Percentiles rank a stretch among this genome's conserved stretches.
phyloP scores from a whole-genome alignment of 208 protist genomes.

The Sergeia podlipaevii region DNA sequence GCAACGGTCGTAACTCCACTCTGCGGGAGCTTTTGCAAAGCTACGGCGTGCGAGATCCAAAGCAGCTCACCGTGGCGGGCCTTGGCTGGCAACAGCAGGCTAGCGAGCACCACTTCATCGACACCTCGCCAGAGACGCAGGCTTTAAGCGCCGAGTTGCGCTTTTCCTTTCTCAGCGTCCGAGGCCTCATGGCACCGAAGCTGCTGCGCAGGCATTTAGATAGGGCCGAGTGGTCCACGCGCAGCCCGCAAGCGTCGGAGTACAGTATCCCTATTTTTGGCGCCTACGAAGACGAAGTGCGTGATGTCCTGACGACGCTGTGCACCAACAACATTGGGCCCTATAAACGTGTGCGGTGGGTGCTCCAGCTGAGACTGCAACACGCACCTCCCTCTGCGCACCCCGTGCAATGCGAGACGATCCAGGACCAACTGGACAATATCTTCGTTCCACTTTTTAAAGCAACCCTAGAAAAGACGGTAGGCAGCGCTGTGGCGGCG shows the following conservation, averaged over 20 bases:
- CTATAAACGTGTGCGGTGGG: slow-evolving; percentile 90
- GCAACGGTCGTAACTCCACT: slow-evolving; percentile 57
- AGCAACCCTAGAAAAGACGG: slow-evolving; percentile 76
- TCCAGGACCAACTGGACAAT: slow-evolving; percentile 95
- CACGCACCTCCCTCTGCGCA: slow-evolving; percentile 32
- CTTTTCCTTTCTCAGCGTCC: slow-evolving; percentile 68
- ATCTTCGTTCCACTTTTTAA: slow-evolving; percentile 98
- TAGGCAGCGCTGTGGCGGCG: slow-evolving; percentile 80
- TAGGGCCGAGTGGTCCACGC: slow-evolving; percentile 37
- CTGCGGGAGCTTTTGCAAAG: slow-evolving; percentile 66
- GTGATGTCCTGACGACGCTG: slow-evolving; percentile 57
- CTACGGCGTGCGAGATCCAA: slow-evolving; percentile 54
- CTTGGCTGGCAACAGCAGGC: slow-evolving; percentile 78
- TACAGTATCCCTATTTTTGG: slow-evolving; percentile 82
- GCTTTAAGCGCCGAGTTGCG: slow-evolving; percentile 74
- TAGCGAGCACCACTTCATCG: too few relatives aligned
- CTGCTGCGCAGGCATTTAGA: slow-evolving; percentile 55
- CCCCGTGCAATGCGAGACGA: slow-evolving; percentile 54
- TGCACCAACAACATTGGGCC: slow-evolving; percentile 46
- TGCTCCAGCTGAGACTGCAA: slow-evolving; percentile 93
- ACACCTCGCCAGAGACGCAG: slow-evolving; percentile 26
- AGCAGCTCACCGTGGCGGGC: slow-evolving; percentile 70
- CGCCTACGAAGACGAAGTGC: slow-evolving; percentile 52
- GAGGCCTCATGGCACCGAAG: slow-evolving; percentile 45
- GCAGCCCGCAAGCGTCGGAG: slow-evolving; percentile 65